Percentiles rank a stretch among this genome's conserved stretches.
phyloP scores from a whole-genome alignment of 345 rosid genomes.

The Garcia nutans region DNA sequence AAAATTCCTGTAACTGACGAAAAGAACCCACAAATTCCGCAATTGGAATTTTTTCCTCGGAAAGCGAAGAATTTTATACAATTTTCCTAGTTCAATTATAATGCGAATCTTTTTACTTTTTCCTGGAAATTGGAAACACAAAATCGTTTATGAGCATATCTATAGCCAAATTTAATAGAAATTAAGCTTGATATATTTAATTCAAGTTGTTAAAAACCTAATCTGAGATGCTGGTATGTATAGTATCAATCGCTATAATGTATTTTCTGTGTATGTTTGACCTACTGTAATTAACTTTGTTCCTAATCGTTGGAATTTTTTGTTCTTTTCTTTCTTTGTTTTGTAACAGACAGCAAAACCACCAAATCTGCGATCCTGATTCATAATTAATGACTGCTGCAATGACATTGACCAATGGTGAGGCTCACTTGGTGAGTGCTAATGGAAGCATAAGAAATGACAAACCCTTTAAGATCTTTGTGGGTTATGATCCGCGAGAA shows the following conservation, averaged over 20 bases:
- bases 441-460: conserved; percentile 10
- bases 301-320: background rate
- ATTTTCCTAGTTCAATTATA: background rate
- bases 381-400: background rate
- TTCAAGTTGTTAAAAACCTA: background rate
- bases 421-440: background rate
- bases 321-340: background rate
- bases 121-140: background rate
- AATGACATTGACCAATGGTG: conserved; percentile 17
- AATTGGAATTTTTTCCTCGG: background rate
- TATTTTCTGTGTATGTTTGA: background rate
- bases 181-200: too few species aligned
- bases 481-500: conserved; percentile 91
- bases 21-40: background rate
- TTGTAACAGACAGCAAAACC: background rate
- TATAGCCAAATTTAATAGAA: background rate
- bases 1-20: background rate
- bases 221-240: background rate
- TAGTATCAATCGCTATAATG: background rate
- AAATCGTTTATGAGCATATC: background rate
- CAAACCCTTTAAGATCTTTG: conserved; percentile 60
- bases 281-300: background rate
- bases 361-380: background rate
- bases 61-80: background rate
- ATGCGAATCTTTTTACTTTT: background rate